Evolutionary conservation across 1,284 basidiomycete genomes (phyloP), one percentile per base, ranked within the genome.

Genomic region (Puccinia coronata): DNA sequence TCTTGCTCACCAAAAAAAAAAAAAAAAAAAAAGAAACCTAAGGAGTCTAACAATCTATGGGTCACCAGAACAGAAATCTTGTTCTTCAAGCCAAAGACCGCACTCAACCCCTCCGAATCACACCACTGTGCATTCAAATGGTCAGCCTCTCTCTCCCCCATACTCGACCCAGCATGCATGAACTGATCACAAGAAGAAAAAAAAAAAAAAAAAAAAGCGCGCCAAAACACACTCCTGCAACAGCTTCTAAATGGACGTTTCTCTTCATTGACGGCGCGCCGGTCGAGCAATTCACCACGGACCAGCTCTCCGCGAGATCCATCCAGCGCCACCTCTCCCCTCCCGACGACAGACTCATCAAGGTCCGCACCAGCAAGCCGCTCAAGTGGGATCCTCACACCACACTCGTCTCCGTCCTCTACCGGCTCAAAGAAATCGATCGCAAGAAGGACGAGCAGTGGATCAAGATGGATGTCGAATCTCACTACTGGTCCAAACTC

Each of bases 281-380:
- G 16, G 31, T 47, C 14, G 57, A 74, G 34, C 25, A 61, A 47
- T 4, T n/a, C 20, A 69, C 61, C 11, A 39, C 28, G 2, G 51
- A 47, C n/a, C 36, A 80, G 36, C 49, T 80, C 23, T 80, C 78
- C 14, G 9, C 39, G 2, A 20, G 59, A 49, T 80, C 78, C 1
- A 80, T 80, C 23, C 31, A 73, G 31, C 34, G 59, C 0, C 43
- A 81, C 69, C 59, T 65, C n/a, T 18, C 61, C 34, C 80, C 83
- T 84, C 86, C 85, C 84, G 86, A 83, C 86, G 34, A 71, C 20
- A 63, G 34, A 53, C 28, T 71, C 18, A 34, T 73, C 25, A 57
- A 61, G 25, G 49, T 80, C 20, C 34, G 78, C 41, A 14, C 25
- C 2, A 51, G 55, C 23, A 63, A 71, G 28, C n/a, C 55, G 1